phyloP scores from a whole-genome alignment of 106 monocot genomes.

The Dendrobium catenatum region DNA sequence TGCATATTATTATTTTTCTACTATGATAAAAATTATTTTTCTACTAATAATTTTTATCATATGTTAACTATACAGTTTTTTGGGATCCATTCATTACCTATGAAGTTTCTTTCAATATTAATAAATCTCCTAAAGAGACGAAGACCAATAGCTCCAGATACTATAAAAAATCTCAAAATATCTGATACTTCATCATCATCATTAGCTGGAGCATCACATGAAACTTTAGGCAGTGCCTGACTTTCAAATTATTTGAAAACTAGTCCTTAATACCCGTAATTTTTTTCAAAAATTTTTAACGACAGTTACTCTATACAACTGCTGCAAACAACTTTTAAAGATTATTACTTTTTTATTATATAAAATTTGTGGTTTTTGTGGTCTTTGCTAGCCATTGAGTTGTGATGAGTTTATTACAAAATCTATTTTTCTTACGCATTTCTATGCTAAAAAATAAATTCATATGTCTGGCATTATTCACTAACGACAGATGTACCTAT shows the following conservation, averaged over 20 bases:
- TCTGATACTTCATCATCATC: conserved; percentile 27
- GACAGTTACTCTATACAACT: too few relatives aligned
- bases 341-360: conserved; percentile 8
- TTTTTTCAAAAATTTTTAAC: too few relatives aligned
- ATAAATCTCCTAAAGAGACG: conserved; percentile 83
- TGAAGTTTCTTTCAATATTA: conserved; percentile 78
- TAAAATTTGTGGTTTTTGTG: conserved; percentile 20
- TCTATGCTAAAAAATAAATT: too few relatives aligned
- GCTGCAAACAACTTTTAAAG: too few relatives aligned
- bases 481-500: too few relatives aligned
- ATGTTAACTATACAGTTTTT: conserved; percentile 42
- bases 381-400: too few relatives aligned
- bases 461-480: too few relatives aligned
- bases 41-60: background rate
- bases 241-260: too few relatives aligned
- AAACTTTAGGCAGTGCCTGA: conserved; percentile 38
- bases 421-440: too few relatives aligned
- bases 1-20: background rate
- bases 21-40: background rate
- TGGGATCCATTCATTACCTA: conserved; percentile 63
- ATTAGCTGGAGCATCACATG: conserved; percentile 42
- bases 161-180: conserved; percentile 26
- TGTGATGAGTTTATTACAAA: too few relatives aligned
- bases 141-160: conserved; percentile 25
- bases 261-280: too few relatives aligned